A percentile compares a stretch with the other conserved stretches of the same genome.
These are phyloP conservation scores for Lentinula sp. DNA, from an alignment of 768 basidiomycete genomes.

Conservation along the genomic window DNA sequence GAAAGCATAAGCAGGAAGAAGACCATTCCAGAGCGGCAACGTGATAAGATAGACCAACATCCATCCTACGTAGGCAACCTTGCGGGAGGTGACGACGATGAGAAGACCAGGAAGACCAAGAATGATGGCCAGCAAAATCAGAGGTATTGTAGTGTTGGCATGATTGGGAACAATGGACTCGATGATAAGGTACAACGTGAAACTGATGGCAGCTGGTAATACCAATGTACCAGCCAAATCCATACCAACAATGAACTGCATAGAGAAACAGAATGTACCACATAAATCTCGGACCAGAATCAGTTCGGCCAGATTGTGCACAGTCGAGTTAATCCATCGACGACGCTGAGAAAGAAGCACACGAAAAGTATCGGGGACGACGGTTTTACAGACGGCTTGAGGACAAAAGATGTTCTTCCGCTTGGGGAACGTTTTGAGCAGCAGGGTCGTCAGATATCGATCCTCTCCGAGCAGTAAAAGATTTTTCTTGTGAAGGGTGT, in stretches of 20 bases:
- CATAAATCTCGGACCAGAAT: constrained; percentile 96
- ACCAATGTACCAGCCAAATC: constrained; percentile 95
- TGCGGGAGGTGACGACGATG: constrained; percentile 93
- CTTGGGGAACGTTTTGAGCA: constrained; percentile 99
- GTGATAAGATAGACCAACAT: constrained; percentile 92
- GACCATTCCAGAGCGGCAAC: constrained; percentile 94
- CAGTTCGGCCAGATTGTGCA: constrained; percentile 95
- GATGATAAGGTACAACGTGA: constrained; percentile 93
- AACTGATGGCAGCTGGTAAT: constrained; percentile 93
- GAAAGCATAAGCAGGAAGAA: constrained; percentile 93
- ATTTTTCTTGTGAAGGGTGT: constrained; percentile 99
- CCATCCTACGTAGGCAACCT: constrained; percentile 94
- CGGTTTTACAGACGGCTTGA: constrained; percentile 97
- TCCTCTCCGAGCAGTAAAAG: constrained; percentile 95
- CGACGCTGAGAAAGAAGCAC: constrained; percentile 93
- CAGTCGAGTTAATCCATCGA: constrained; percentile 99
- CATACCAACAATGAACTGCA: constrained; percentile 99
- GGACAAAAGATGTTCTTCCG: constrained; percentile 99
- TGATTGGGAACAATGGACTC: constrained; percentile 79
- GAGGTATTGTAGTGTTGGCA: constrained; percentile 77
- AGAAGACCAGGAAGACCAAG: constrained; percentile 93
- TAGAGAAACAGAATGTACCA: constrained; percentile 99
- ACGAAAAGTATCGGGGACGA: constrained; percentile 95
- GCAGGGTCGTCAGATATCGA: constrained; percentile 95
- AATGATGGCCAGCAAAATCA: constrained; percentile 88